These are phyloP conservation scores for Sporothrix pseudoabietina DNA, from an alignment of 2,329 filamentous ascomycete genomes.

Conservation along the genomic window DNA sequence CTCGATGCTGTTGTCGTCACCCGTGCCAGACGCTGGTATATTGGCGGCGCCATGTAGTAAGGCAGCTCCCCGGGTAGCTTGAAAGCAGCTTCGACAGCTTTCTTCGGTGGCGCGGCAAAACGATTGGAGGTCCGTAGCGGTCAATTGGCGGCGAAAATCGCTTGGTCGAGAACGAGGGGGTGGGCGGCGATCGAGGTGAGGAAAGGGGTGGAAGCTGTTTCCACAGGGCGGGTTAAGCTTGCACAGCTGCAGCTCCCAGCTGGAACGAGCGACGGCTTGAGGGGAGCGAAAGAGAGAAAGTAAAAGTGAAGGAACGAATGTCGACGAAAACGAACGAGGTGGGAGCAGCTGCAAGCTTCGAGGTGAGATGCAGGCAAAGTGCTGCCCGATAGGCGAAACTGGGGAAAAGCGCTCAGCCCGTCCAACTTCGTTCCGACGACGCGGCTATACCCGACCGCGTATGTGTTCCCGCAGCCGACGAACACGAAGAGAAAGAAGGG, in stretches of 20 bases:
- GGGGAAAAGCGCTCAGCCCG: conserved; percentile 16
- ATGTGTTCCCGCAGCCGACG: conserved; percentile 24
- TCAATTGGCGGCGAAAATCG: conserved; percentile 3
- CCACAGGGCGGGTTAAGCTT: background rate
- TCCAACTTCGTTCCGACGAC: conserved; percentile 12
- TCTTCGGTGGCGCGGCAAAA: background rate
- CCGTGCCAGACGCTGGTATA: background rate
- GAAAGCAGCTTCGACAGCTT: background rate
- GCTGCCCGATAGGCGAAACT: background rate
- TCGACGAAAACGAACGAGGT: background rate
- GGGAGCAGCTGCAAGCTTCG: background rate
- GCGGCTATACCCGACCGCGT: conserved; percentile 30
- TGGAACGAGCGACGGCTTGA: background rate
- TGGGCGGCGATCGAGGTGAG: background rate
- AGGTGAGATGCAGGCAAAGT: background rate
- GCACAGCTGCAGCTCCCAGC: background rate
- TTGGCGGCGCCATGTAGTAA: conserved; percentile 10
- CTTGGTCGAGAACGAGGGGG: background rate
- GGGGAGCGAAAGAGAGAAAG: background rate
- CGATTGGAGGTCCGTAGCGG: background rate
- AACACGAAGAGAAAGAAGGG: background rate
- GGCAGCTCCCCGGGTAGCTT: background rate
- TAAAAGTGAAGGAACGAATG: background rate
- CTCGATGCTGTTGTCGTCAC: background rate
- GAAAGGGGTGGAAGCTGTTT: background rate